phyloP scores from a whole-genome alignment of 257 asterid genomes.

The Nicotiana obtusifolia region DNA sequence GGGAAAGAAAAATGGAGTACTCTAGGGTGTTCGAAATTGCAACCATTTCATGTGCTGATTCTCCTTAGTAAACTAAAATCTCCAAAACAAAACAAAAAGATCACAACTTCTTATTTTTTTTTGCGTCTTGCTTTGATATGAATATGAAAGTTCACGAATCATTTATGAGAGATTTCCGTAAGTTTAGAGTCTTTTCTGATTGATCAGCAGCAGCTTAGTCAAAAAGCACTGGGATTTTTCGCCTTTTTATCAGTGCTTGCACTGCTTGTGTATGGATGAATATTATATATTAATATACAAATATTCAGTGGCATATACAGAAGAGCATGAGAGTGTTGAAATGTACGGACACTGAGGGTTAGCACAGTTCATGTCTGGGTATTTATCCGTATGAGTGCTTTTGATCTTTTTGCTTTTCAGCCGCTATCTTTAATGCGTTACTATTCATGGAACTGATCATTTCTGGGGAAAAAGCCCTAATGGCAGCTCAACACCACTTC shows the following conservation, averaged over 20 bases:
- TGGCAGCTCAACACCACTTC: background rate
- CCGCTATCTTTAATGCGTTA: conserved; percentile 22
- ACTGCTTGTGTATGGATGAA: too few species aligned
- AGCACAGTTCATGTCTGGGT: conserved; percentile 16
- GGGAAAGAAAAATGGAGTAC: background rate
- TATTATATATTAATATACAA: too few species aligned
- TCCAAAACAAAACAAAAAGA: background rate
- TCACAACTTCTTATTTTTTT: too few species aligned
- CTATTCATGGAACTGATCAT: conserved; percentile 26
- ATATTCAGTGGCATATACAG: background rate
- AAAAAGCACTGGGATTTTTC: too few species aligned
- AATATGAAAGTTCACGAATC: too few species aligned
- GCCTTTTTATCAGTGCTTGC: too few species aligned
- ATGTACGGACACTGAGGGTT: background rate
- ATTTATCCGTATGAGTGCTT: conserved; percentile 20
- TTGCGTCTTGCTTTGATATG: too few species aligned
- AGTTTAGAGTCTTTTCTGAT: too few species aligned
- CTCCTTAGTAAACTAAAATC: background rate
- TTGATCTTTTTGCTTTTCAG: conserved; percentile 21
- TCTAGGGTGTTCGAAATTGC: background rate
- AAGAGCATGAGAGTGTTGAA: conserved; percentile 2
- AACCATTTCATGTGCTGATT: background rate
- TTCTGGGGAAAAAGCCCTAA: conserved; percentile 37
- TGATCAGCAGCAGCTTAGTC: too few species aligned
- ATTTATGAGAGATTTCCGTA: too few species aligned